A percentile compares a stretch with the other conserved stretches of the same genome.
Evolutionary conservation across 805 yeast species (phyloP).

Genomic region (Wickerhamiella shivajii): DNA sequence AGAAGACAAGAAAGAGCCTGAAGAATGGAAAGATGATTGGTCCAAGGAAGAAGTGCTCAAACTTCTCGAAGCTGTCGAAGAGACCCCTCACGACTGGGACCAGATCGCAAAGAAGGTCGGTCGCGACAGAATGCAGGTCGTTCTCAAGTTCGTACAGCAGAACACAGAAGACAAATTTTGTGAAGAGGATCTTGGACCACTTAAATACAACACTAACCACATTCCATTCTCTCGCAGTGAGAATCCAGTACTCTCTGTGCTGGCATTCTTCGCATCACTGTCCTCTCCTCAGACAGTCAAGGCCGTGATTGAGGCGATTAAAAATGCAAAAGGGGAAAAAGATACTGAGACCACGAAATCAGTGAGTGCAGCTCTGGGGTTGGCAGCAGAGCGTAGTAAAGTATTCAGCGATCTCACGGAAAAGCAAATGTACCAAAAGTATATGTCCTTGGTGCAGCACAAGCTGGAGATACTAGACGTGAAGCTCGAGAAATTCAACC

Average conservation of each 20-base stretch:
- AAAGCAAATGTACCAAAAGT: slow-evolving; percentile 38
- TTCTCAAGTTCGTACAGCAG: slow-evolving; percentile 59
- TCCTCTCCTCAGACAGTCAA: slow-evolving; percentile 78
- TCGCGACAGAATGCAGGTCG: slow-evolving; percentile 53
- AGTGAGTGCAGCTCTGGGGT: slow-evolving; percentile 48
- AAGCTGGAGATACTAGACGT: slow-evolving; percentile 61
- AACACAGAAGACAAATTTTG: slow-evolving; percentile 62
- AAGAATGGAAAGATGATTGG: slow-evolving; percentile 36
- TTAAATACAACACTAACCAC: slow-evolving; percentile 60
- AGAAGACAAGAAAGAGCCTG: slow-evolving; percentile 9
- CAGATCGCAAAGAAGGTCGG: slow-evolving; percentile 54
- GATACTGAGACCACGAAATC: slow-evolving; percentile 11
- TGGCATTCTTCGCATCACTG: slow-evolving; percentile 70
- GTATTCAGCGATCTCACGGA: slow-evolving; percentile 18
- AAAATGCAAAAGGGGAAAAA: slow-evolving; percentile 26
- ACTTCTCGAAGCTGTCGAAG: slow-evolving; percentile 47
- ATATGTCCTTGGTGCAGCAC: slow-evolving; percentile 49
- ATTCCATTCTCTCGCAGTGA: slow-evolving; percentile 75
- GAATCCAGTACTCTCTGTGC: slow-evolving; percentile 87
- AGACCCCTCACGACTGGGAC: slow-evolving; percentile 64
- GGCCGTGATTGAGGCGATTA: slow-evolving; percentile 45
- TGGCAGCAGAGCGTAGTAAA: slow-evolving; percentile 33
- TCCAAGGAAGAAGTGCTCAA: slow-evolving; percentile 42
- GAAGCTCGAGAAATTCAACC: slow-evolving; percentile 51
- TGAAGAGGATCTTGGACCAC: slow-evolving; percentile 48